These are phyloP conservation scores for Casuarina equisetifolia DNA, from an alignment of 306 rosid genomes.

Conservation along the genomic window DNA sequence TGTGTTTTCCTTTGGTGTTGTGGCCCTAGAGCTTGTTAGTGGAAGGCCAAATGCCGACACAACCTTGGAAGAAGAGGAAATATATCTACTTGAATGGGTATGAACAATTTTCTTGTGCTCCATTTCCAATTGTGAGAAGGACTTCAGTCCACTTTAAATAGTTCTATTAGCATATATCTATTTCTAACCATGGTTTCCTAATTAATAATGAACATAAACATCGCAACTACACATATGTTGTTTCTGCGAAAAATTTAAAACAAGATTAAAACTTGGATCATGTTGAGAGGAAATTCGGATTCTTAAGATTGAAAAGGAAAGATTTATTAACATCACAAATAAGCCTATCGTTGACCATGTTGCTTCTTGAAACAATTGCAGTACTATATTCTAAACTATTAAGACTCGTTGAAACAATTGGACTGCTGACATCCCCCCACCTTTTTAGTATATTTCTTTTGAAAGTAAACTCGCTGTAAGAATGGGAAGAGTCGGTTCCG, in stretches of 20 bases:
- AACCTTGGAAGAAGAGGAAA: too few species aligned
- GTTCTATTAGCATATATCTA: conserved; percentile 2
- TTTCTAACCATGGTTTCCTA: neutral
- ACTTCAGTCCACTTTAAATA: neutral
- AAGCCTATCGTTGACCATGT: too few species aligned
- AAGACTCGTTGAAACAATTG: neutral
- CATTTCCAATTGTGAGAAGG: conserved; percentile 9
- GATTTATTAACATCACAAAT: too few species aligned
- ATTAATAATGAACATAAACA: neutral
- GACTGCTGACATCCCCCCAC: neutral
- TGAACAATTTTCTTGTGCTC: conserved; percentile 5
- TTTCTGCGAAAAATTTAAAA: neutral
- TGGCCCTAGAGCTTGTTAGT: too few species aligned
- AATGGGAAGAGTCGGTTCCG: neutral
- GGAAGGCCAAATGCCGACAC: too few species aligned
- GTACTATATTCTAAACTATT: neutral
- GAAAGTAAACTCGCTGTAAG: neutral
- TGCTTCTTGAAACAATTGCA: neutral
- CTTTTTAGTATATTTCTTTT: neutral
- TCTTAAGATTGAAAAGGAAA: too few species aligned
- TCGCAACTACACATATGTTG: neutral
- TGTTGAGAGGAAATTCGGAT: neutral
- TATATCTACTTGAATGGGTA: too few species aligned
- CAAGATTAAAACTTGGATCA: neutral
- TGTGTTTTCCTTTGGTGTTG: too few species aligned